Base-by-base conservation (phyloP, 345 rosid species). In the Nasturtium officinale region DNA sequence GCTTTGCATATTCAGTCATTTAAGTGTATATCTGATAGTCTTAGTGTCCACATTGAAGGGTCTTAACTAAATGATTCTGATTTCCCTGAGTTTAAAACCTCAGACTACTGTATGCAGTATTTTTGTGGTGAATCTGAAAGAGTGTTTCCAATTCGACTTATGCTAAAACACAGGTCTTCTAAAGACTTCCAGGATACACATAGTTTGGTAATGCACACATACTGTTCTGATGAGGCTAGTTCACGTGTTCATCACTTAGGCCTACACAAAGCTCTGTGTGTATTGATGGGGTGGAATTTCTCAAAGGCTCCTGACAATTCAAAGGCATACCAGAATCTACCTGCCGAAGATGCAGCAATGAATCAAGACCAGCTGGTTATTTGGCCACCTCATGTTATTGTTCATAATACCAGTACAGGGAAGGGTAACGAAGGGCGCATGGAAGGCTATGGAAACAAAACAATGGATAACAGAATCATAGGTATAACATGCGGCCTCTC, bases 401-500 rank as follows among this genome's bases (percentile, higher is more conserved):
- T 96, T 80, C 97, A 90, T 77, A 96, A 96, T 78, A 96, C 99
- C 30, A 69, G 86, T 72, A 92, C 96, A 37, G 99, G 98, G 69
- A 96, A 87, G 82, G 86, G 94, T 79, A 92, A 89, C 81, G 99
- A 96, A 61, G 92, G 96, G 43, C 96, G 95, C 73, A 77, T 89
- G 85, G 99, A 96, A 81, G 99, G 99, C 83, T 82, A 83, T 89
- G 98, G 97, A 84, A 92, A 85, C 91, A 92, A 87, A 87, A 85
- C 83, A 47, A 90, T 96, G 98, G 99, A 92, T 86, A 85, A 54
- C 88, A 83, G 75, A 82, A 76, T 92, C 53, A 87, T 91, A 96
- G 99, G 99, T 96, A 96, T 82, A 77, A 16, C 53, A 67, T 72
- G 81, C 5, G 47, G 64, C 71, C 68, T 78, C 53, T 77, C 54